Evolutionary conservation across 352 stramenopile species (phyloP), one percentile per base, ranked within the genome.

Genomic region (Pythium aquatile): DNA sequence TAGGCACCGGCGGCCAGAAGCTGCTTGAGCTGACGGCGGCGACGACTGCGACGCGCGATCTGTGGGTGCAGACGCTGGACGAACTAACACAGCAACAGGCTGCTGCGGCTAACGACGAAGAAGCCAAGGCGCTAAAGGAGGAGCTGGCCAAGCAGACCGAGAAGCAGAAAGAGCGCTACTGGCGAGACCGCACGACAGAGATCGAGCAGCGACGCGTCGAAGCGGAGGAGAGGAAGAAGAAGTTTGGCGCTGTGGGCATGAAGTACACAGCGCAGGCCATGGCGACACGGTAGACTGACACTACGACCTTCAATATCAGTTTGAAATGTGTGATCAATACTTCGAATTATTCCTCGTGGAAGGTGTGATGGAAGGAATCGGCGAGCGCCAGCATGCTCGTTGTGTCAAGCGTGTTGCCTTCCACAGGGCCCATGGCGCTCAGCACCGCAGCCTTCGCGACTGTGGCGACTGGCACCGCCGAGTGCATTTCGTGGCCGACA

Each of bases 361-460:
- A 68, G 28, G 86, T 90, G 47, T 90, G 56, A 59, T 95, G 86
- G 69, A 93, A 93, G n/a, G 82, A 93, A 24, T 84, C 81, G 9
- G 83, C 78, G 13, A 95, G 69, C 33, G 74, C 70, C 13, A 95
- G 68, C 75, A 95, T 95, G 54, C 71, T 87, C 5, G 70, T 85
- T 10, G 81, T 90, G 59, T 95, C 83, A 28, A 93, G 68, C 35
- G 75, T 78, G 49, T 75, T 68, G 37, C 74, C 72, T 30, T 77
- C 73, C 7, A 89, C 83, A 2, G 83, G 68, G 6, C 84, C 84
- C 54, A 95, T 91, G 0, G 86, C 86, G 66, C 86, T 88, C 26
- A 95, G 79, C 49, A 95, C 83, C 2, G 86, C 86, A n/a, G 86
- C 82, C 61, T 93, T 95, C 11, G 86, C 81, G 14, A 95, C 84